Conservation (phyloP, 108 stramenopile genomes). For the Fragilariopsis cylindrus region DNA sequence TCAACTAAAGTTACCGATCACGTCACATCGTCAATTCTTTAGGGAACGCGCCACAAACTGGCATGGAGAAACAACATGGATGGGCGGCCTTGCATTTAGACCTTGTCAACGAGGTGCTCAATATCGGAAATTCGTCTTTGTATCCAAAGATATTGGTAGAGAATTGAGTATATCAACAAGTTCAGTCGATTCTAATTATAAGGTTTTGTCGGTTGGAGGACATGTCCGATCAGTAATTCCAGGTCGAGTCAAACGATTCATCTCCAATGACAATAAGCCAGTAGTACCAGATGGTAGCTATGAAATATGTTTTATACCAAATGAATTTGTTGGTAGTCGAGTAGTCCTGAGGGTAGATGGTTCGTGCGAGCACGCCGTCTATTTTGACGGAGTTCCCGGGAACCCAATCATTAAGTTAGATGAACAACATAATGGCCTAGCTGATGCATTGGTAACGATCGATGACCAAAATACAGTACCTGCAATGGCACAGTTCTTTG, state of each 20-base stretch:
- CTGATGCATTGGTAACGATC: neutral
- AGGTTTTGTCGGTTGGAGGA: conserved; percentile 12
- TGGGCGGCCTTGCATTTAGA: neutral
- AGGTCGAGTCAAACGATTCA: conserved; percentile 4
- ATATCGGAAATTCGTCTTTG: conserved; percentile 7
- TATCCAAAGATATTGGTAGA: conserved; percentile 3
- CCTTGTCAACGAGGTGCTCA: conserved; percentile 7
- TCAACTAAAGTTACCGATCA: neutral
- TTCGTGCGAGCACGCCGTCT: neutral
- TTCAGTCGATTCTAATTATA: conserved; percentile 4
- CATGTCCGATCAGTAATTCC: conserved; percentile 13
- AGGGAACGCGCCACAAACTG: conserved; percentile 10
- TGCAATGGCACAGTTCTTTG: neutral
- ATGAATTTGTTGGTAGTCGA: neutral
- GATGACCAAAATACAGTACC: neutral
- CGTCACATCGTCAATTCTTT: conserved; percentile 38
- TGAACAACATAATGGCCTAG: neutral
- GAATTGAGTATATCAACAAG: conserved; percentile 1
- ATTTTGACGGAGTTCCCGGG: conserved; percentile 2
- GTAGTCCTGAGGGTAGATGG: neutral
- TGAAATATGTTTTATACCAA: neutral
- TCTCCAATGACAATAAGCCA: neutral
- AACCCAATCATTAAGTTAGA: conserved; percentile 1
- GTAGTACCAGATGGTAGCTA: conserved; percentile 10
- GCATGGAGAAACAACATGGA: conserved; percentile 3